These are phyloP conservation scores for Diplodia intermedia DNA, from an alignment of 2,329 filamentous ascomycete species.

Conservation along the genomic window DNA sequence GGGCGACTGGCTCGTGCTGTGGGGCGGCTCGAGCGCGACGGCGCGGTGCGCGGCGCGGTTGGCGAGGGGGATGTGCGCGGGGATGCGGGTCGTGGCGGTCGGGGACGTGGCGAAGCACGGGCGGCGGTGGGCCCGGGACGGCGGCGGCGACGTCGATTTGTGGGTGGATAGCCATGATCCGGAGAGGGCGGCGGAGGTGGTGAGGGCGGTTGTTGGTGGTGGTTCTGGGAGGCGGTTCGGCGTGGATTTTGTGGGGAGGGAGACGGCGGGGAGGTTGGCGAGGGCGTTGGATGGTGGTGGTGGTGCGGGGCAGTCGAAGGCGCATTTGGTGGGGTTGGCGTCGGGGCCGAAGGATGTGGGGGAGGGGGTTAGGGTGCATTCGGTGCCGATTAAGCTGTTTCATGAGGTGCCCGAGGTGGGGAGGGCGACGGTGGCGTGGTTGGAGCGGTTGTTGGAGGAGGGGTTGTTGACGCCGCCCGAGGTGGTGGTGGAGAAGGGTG, in stretches of 20 bases:
- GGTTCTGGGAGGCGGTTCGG: not conserved
- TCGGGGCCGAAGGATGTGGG: constrained; percentile 67
- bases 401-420: constrained; percentile 72
- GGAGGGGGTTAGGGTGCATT: constrained; percentile 63
- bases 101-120: constrained; percentile 72
- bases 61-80: constrained; percentile 65
- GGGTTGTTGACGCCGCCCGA: constrained; percentile 65
- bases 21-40: constrained; percentile 72
- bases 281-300: not conserved
- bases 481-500: constrained; percentile 69
- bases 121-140: not conserved
- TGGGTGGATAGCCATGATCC: constrained; percentile 23
- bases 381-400: constrained; percentile 77
- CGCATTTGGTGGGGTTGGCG: constrained; percentile 71
- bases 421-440: constrained; percentile 67
- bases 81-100: constrained; percentile 69
- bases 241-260: constrained; percentile 14
- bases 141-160: constrained; percentile 8
- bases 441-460: constrained; percentile 67
- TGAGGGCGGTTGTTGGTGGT: constrained; percentile 3
- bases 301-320: constrained; percentile 31
- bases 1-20: constrained; percentile 76
- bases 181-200: constrained; percentile 19
- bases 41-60: constrained; percentile 72
- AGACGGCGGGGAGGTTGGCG: constrained; percentile 18